phyloP scores from a whole-genome alignment of 352 stramenopile species.

The Plasmopara muralis region DNA sequence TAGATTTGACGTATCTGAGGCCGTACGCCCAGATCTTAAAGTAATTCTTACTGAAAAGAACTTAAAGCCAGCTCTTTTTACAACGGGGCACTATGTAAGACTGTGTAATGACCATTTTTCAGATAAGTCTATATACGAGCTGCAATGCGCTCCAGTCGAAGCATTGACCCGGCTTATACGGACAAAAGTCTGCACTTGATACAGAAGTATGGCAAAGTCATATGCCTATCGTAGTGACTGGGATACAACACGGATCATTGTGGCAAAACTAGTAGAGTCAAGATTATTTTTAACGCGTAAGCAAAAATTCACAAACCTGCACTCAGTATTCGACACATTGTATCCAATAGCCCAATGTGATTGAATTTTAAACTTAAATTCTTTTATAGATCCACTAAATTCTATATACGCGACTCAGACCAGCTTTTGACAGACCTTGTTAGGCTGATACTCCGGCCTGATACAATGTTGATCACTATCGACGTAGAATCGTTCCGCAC shows the following conservation, averaged over 20 bases:
- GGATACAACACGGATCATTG: not conserved
- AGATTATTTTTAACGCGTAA: no score
- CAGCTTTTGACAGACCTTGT: not conserved
- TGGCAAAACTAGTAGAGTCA: not conserved
- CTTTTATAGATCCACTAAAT: no score
- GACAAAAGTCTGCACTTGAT: not conserved
- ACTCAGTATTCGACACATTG: not conserved
- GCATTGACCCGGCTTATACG: not conserved
- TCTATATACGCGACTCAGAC: no score
- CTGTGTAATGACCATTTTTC: not conserved
- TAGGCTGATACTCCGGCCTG: not conserved
- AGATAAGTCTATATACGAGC: not conserved
- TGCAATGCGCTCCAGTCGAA: not conserved
- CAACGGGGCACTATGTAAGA: not conserved
- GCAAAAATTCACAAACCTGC: not conserved
- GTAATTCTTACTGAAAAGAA: not conserved
- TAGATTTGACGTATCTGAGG: no score
- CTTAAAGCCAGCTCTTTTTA: not conserved
- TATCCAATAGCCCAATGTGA: no score
- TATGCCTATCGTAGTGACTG: not conserved
- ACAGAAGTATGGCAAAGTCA: not conserved
- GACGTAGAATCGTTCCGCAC: not conserved
- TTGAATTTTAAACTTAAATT: no score
- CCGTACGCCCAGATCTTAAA: not conserved
- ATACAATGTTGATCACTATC: not conserved